Percentiles rank a stretch among this genome's conserved stretches.
Conservation (phyloP, 2,329 filamentous ascomycete genomes). For the Uncinocarpus reesii region DNA sequence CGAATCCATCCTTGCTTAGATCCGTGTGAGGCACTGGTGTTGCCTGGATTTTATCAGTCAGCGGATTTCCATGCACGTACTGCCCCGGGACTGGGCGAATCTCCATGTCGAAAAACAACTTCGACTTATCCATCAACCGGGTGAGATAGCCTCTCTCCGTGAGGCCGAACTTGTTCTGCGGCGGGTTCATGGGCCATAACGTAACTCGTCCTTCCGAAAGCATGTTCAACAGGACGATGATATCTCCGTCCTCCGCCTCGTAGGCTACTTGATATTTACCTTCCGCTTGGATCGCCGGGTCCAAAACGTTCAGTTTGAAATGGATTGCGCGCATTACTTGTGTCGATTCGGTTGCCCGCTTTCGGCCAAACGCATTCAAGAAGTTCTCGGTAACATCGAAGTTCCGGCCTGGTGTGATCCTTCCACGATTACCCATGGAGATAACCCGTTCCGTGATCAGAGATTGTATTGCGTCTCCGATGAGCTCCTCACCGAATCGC, state of each 20-base stretch:
- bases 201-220: constrained; percentile 27
- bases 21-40: constrained; percentile 24
- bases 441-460: constrained; percentile 35
- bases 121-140: constrained; percentile 36
- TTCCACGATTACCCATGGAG: constrained; percentile 31
- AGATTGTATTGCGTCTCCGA: constrained; percentile 33
- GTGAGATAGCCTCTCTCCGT: constrained; percentile 40
- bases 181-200: constrained; percentile 32
- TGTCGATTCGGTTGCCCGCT: constrained; percentile 30
- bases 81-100: constrained; percentile 25
- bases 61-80: constrained; percentile 36
- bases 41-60: constrained; percentile 18
- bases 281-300: constrained; percentile 27
- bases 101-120: constrained; percentile 36
- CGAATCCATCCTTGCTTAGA: constrained; percentile 13
- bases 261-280: constrained; percentile 28
- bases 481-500: constrained; percentile 26
- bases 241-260: constrained; percentile 36
- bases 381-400: constrained; percentile 38
- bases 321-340: constrained; percentile 33
- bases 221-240: constrained; percentile 37
- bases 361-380: constrained; percentile 31
- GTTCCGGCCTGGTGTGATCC: constrained; percentile 34
- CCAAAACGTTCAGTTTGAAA: constrained; percentile 37
- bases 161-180: constrained; percentile 38